A percentile compares a stretch with the other conserved stretches of the same genome.
Evolutionary conservation across 148 eudicot genomes (phyloP).

Genomic region (Rheum nobile): DNA sequence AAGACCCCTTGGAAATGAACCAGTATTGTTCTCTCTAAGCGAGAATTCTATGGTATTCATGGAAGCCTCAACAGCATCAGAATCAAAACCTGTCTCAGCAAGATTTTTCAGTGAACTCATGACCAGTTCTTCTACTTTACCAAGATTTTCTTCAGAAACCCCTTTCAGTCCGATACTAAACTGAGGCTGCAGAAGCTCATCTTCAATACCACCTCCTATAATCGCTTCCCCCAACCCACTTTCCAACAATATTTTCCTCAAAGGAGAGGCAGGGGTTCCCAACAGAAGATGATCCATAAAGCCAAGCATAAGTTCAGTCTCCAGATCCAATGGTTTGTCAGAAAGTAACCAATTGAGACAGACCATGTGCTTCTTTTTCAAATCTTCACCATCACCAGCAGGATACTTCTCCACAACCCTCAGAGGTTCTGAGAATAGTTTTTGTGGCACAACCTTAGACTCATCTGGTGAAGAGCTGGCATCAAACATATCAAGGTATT

Average conservation of each 20-base stretch:
- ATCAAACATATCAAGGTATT: slow-evolving; percentile 84
- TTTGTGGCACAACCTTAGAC: slow-evolving; percentile 61
- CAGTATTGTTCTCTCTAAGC: slow-evolving; percentile 92
- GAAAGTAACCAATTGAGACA: slow-evolving; percentile 96
- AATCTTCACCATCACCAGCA: slow-evolving; percentile 80
- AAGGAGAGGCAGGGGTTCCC: slow-evolving; percentile 98
- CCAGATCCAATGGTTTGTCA: slow-evolving; percentile 77
- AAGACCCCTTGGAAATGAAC: slow-evolving; percentile 94
- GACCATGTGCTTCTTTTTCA: slow-evolving; percentile 91
- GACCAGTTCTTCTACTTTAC: slow-evolving; percentile 78
- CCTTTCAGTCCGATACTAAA: slow-evolving; percentile 93
- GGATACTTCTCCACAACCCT: slow-evolving; percentile 86
- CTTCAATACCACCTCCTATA: slow-evolving; percentile 89
- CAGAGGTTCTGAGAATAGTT: slow-evolving; percentile 63
- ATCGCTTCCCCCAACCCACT: slow-evolving; percentile 97
- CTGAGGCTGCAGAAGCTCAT: slow-evolving; percentile 86
- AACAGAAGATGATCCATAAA: slow-evolving; percentile 84
- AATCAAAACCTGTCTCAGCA: slow-evolving; percentile 74
- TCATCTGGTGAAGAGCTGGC: slow-evolving; percentile 67
- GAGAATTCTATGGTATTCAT: slow-evolving; percentile 97
- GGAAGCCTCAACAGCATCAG: slow-evolving; percentile 92
- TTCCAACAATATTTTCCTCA: slow-evolving; percentile 83
- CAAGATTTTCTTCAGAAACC: slow-evolving; percentile 70
- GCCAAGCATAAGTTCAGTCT: slow-evolving; percentile 79
- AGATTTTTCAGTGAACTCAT: slow-evolving; percentile 48